phyloP scores from a whole-genome alignment of 495 filamentous ascomycete species.

The Penicillium robsamsonii region DNA sequence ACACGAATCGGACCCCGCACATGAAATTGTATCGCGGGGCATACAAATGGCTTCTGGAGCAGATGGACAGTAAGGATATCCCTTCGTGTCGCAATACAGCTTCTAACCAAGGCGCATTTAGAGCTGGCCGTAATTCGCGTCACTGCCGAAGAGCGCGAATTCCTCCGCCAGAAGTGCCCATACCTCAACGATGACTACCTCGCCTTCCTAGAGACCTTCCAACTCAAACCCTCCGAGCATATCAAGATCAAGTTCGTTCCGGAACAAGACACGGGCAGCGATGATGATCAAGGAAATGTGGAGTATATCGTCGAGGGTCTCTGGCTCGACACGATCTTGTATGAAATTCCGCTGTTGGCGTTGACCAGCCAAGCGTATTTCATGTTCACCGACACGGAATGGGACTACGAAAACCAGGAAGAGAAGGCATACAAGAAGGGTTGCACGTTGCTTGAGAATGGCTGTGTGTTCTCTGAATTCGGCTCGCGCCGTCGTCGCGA shows the following conservation, averaged over 20 bases:
- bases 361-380: conserved; percentile 95
- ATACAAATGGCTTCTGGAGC: conserved; percentile 79
- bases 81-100: background rate
- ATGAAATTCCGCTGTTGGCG: conserved; percentile 92
- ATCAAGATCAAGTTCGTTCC: conserved; percentile 69
- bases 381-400: conserved; percentile 87
- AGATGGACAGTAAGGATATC: conserved; percentile 66
- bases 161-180: conserved; percentile 72
- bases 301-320: conserved; percentile 70
- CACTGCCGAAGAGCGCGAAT: conserved; percentile 73
- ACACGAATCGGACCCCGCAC: conserved; percentile 91
- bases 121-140: conserved; percentile 77
- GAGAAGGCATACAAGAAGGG: conserved; percentile 80
- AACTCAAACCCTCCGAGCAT: conserved; percentile 75
- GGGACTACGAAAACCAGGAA: conserved; percentile 80
- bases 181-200: conserved; percentile 80
- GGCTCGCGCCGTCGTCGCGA: conserved; percentile 84
- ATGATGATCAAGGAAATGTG: conserved; percentile 70
- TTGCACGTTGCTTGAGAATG: conserved; percentile 68
- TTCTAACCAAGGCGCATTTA: conserved; percentile 25
- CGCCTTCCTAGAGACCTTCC: conserved; percentile 75
- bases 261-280: conserved; percentile 59
- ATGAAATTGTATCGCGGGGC: conserved; percentile 84
- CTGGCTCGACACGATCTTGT: conserved; percentile 95
- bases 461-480: conserved; percentile 91